Base-by-base conservation (phyloP, 2,329 filamentous ascomycete species). In the Cladosporium sp. region DNA sequence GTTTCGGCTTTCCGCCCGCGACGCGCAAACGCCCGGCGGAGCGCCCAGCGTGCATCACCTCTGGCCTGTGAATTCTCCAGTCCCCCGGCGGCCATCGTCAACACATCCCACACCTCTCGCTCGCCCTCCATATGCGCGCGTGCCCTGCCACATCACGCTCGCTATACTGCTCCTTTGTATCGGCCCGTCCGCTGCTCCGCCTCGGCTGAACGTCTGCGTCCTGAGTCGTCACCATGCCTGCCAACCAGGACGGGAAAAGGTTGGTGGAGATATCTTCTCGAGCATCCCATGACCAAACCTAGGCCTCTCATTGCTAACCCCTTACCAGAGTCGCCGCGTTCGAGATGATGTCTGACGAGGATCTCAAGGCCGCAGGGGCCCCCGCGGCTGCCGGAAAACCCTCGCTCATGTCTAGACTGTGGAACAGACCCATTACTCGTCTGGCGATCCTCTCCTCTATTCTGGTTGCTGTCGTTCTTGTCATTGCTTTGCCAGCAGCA, bases 301-400 rank as follows among this genome's bases (percentile, higher is more conserved):
- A n/a, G 35, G n/a, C 16, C 35, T 14, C 16, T 16, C 16, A 3
- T 38, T 5, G 11, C 48, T 43, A 22, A 49, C 19, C n/a, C 18
- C 16, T 28, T 8, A 8, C 31, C 40, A 50, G 48, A 43, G 31
- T 35, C 5, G 34, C 48, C 31, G 42, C 35, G 4, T 50, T 50
- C 41, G 32, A 50, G 13, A 43, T 50, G 40, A n/a, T 50, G 16
- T 50, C 48, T 13, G 48, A 50, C 32, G 48, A 50, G 14, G 48
- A 50, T 37, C 48, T 50, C 48, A 50, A 50, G 41, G 32, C 48
- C 16, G 40, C 38, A 3, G 40, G 48, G 31, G 16, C 16, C 4
- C 38, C 48, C 10, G 44, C 34, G 28, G 44, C 32, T 9, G 46
- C 22, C 46, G 42, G 40, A 18, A 50, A 50, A 34, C 48, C 48